Base-by-base conservation (phyloP, 2,329 filamentous ascomycete genomes). In the Pseudogymnoascus sp. region DNA sequence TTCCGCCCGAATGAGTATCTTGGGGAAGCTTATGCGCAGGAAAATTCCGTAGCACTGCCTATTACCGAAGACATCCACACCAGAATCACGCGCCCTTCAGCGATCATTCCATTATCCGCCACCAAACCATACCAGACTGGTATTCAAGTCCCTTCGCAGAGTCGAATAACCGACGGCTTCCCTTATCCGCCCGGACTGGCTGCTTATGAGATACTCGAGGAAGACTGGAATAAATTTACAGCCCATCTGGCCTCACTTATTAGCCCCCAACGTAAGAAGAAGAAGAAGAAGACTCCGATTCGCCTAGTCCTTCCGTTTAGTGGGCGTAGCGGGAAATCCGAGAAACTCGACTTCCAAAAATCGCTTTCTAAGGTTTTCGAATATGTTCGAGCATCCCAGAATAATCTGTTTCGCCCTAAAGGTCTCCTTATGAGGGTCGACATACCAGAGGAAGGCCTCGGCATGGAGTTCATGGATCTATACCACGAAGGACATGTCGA, bases 401-500 rank as follows among this genome's bases (percentile, higher is more conserved):
- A 61, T 0, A 44, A 64, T 10, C 64, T 53, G 28, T 69, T 69
- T 35, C 64, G 68, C 4, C 63, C 63, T n/a, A 63, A 65, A n/a
- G 65, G 66, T 2, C 50, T 69, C 14, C 28, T 70, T 16, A 65
- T 69, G 64, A 61, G 67, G 14, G 25, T 68, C 3, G 69, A 69
- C 31, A 67, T 69, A 65, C 68, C 69, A n/a, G 66, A 64, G 0
- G 67, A 70, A 40, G 53, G 66, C n/a, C 64, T 62, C 37, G 65
- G 68, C 1, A 62, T 69, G 7, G 64, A 68, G 14, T 66, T 63
- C 35, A 69, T 70, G 67, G 69, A 70, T 38, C 42, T 70, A 10
- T 67, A 67, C 33, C 62, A 68, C 42, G n/a, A 56, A 14, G 56
- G 60, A 33, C 44, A 35, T 6, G 61, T 62, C 14, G 44, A 63